Evolutionary conservation across 73 alveolate genomes (phyloP), one percentile per base, ranked within the genome.

Genomic region (Blepharisma japonicum): DNA sequence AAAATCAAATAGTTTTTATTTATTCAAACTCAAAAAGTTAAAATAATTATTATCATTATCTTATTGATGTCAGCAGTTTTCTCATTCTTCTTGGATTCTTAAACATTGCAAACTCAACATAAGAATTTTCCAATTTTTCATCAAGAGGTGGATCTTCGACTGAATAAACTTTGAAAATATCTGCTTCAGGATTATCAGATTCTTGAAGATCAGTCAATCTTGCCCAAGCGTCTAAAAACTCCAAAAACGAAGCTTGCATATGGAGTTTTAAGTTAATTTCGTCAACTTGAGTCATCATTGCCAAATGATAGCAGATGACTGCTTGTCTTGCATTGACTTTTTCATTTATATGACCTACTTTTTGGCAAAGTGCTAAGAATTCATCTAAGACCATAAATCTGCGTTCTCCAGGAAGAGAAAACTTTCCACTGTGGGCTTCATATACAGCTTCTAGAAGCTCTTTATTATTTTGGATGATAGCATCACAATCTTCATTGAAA

Each of bases 401-500:
- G 14, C 23, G 14, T 2, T 61, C 74, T 9, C 18, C 11, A 39
- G n/a, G 14, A 0, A 14, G 0, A 8, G 74, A 20, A 25, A 20
- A 14, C 23, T 25, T n/a, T n/a, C 74, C 74, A 8, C 23, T 61
- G 5, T n/a, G 0, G 23, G 18, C 23, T 25, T 61, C 74, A 61
- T 20, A 61, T 14, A 61, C 47, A 61, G 47, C 50, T 18, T 61
- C 18, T n/a, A 61, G 46, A 2, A 61, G 74, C 0, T 61, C 74
- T 61, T 61, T 61, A 4, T 61, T 61, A 14, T n/a, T 25, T 25
- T n/a, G 14, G 48, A 61, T n/a, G 74, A 61, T 9, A 4, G 23
- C 38, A 25, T 61, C 74, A 61, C 74, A 61, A 14, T 61, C 74
- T 61, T 61, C 74, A 25, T 61, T 61, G 46, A 20, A 61, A 14